Conservation (phyloP, 129 eudicot species). For the Helichrysum umbraculigerum region DNA sequence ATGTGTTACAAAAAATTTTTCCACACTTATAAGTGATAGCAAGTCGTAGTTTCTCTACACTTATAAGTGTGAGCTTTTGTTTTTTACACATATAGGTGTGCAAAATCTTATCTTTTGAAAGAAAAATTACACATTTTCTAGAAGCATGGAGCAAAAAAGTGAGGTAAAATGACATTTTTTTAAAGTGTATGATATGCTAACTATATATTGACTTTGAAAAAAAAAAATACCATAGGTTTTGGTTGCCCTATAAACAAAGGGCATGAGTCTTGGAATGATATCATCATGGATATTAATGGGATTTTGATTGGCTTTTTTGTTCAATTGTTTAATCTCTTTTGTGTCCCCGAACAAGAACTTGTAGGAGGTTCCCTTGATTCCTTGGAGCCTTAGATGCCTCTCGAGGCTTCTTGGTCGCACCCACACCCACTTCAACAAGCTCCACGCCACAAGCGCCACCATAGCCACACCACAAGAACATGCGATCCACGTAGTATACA, state of each 20-base stretch:
- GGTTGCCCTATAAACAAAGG: constrained; percentile 24
- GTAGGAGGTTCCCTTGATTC: constrained; percentile 38
- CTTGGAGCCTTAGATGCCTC: constrained; percentile 38
- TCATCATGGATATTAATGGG: constrained; percentile 32
- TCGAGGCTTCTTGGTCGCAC: constrained; percentile 36
- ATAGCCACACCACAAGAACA: neutral
- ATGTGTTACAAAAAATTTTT: too few species aligned
- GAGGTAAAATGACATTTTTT: too few species aligned
- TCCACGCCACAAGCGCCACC: constrained; percentile 31
- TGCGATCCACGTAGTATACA: neutral
- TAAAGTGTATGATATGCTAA: too few species aligned
- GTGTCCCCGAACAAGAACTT: constrained; percentile 35
- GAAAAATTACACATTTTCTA: too few species aligned
- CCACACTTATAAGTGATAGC: too few species aligned
- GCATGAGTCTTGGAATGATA: constrained; percentile 33
- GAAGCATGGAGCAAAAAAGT: too few species aligned
- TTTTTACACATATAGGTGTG: too few species aligned
- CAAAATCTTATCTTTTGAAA: too few species aligned
- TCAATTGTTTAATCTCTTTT: constrained; percentile 24
- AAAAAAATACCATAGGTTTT: constrained; percentile 27
- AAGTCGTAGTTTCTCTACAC: too few species aligned
- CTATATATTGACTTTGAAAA: neutral
- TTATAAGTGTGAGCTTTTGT: too few species aligned
- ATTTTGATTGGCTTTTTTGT: constrained; percentile 30
- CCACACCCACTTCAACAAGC: constrained; percentile 44